Evolutionary conservation across 1,284 basidiomycete genomes (phyloP).

Genomic region (Irpex rosettiformis): DNA sequence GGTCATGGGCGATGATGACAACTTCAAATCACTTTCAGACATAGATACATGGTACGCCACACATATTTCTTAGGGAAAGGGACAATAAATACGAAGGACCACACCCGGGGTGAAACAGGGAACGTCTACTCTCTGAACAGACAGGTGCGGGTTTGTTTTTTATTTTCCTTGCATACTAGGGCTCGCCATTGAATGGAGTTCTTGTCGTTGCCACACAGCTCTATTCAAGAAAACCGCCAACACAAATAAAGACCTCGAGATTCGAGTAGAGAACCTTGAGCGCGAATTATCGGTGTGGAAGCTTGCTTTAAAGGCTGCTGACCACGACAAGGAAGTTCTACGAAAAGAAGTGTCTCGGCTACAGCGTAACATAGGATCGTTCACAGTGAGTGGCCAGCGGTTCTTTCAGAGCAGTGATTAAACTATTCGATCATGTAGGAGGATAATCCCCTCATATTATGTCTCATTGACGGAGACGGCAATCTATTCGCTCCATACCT

Average conservation of each 20-base stretch:
- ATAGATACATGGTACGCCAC: not conserved
- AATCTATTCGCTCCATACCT: constrained; percentile 42
- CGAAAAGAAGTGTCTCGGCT: constrained; percentile 24
- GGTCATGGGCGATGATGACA: not conserved
- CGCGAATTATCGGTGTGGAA: constrained; percentile 38
- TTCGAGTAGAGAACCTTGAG: constrained; percentile 33
- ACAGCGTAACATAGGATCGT: constrained; percentile 32
- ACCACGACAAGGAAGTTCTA: constrained; percentile 29
- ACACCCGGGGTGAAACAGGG: constrained; percentile 19
- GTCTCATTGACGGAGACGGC: constrained; percentile 47
- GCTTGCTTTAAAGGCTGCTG: constrained; percentile 31
- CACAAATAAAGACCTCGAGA: constrained; percentile 29
- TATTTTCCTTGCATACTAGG: not conserved
- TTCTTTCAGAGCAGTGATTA: not conserved
- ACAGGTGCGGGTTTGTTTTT: constrained; percentile 20
- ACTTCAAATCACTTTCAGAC: not conserved
- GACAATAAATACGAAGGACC: not conserved
- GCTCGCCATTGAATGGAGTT: not conserved
- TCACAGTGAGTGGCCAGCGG: constrained; percentile 27
- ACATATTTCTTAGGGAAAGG: not conserved
- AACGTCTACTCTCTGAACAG: constrained; percentile 29
- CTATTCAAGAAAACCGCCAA: constrained; percentile 31
- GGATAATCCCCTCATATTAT: constrained; percentile 37
- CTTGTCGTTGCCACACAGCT: constrained; percentile 15
- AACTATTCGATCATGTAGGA: constrained; percentile 24